Evolutionary conservation across 129 eudicot species (phyloP).

Genomic region (Lonicera japonica): DNA sequence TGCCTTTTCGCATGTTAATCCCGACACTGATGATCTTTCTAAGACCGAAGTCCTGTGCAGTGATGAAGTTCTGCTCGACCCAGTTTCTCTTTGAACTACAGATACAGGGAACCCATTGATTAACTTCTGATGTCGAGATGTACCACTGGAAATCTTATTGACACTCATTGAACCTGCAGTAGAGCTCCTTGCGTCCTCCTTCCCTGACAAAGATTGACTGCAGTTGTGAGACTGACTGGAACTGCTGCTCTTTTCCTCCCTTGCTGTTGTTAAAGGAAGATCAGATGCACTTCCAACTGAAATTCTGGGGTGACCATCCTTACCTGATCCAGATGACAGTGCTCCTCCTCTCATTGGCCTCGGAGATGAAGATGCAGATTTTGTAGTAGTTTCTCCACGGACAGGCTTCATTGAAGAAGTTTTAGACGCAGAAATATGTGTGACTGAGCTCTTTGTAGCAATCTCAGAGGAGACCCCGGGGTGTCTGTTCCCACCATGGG

Average conservation of each 20-base stretch:
- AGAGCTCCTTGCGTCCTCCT: conserved; percentile 35
- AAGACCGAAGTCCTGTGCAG: conserved; percentile 11
- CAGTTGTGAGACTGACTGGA: conserved; percentile 47
- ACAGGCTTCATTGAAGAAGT: conserved; percentile 28
- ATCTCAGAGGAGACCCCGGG: conserved; percentile 24
- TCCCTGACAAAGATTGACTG: conserved; percentile 25
- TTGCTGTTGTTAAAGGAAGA: conserved; percentile 31
- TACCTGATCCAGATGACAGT: conserved; percentile 27
- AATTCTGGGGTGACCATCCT: conserved; percentile 28
- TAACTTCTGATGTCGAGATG: conserved; percentile 28
- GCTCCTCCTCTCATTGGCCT: conserved; percentile 11
- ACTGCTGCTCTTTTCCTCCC: conserved; percentile 47
- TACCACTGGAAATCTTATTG: conserved; percentile 22
- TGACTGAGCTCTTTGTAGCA: conserved; percentile 42
- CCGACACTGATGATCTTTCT: conserved; percentile 26
- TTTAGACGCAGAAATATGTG: conserved; percentile 47
- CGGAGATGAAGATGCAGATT: conserved; percentile 45
- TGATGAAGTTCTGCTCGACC: conserved; percentile 22
- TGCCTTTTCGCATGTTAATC: background rate
- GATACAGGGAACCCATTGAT: conserved; percentile 22
- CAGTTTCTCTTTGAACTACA: conserved; percentile 29
- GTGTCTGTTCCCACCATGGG: conserved; percentile 29
- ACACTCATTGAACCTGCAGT: conserved; percentile 21
- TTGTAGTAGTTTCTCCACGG: conserved; percentile 38
- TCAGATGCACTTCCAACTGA: conserved; percentile 36